Percentiles rank a stretch among this genome's conserved stretches.
Conservation (phyloP, 352 stramenopile genomes). For the Pythium chondricola region DNA sequence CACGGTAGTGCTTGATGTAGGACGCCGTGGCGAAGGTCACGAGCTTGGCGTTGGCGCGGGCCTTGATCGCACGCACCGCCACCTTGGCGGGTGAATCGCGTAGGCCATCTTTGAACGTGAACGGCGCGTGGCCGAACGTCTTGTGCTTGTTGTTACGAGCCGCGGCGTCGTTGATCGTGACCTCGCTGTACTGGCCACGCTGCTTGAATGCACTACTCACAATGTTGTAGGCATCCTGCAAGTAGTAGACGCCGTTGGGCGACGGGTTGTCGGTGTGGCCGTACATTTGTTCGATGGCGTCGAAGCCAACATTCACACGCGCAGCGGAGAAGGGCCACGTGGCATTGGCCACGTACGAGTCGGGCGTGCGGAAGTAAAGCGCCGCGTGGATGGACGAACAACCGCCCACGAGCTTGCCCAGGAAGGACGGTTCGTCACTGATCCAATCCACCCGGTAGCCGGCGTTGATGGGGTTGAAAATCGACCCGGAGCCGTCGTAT, state of each 20-base stretch:
- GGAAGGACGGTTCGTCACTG: conserved; percentile 29
- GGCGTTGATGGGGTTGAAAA: conserved; percentile 28
- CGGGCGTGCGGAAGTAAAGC: conserved; percentile 68
- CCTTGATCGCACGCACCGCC: conserved; percentile 40
- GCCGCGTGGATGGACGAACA: conserved; percentile 81
- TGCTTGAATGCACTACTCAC: conserved; percentile 29
- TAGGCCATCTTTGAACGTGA: conserved; percentile 43
- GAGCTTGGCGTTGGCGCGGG: conserved; percentile 44
- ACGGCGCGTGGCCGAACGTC: conserved; percentile 47
- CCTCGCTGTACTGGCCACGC: conserved; percentile 34
- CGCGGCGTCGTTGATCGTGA: conserved; percentile 37
- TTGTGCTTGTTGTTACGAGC: conserved; percentile 56
- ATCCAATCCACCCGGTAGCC: conserved; percentile 55
- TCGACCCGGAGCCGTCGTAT: conserved; percentile 30
- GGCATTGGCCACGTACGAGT: conserved; percentile 35
- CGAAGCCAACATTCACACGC: conserved; percentile 60
- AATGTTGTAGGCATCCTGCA: conserved; percentile 47
- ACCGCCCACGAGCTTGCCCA: conserved; percentile 77
- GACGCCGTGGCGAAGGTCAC: conserved; percentile 37
- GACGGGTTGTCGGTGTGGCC: conserved; percentile 47
- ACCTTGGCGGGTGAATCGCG: conserved; percentile 50
- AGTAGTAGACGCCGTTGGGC: conserved; percentile 35
- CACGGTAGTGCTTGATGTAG: conserved; percentile 39
- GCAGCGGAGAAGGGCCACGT: conserved; percentile 45
- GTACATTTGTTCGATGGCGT: conserved; percentile 37